A percentile compares a stretch with the other conserved stretches of the same genome.
These are phyloP conservation scores for Naganishia vaughanmartiniae DNA, from an alignment of 768 basidiomycete species.

Conservation along the genomic window DNA sequence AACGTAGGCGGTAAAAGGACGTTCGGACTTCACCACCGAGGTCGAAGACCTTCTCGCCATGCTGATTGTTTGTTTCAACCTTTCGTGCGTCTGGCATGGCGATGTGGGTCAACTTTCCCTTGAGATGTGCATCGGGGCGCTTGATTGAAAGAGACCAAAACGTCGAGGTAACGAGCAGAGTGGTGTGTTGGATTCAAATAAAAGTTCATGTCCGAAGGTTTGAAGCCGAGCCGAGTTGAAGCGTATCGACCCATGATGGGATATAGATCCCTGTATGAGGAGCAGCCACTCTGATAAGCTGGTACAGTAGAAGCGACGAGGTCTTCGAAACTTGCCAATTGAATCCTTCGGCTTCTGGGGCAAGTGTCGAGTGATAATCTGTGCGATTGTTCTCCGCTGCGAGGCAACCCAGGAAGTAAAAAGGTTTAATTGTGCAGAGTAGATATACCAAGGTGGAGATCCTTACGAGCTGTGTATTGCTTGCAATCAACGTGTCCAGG, in stretches of 20 bases:
- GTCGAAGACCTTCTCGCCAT: too few species aligned
- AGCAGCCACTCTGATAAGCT: background rate
- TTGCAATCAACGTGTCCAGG: too few species aligned
- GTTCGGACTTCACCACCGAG: too few species aligned
- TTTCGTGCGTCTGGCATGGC: too few species aligned
- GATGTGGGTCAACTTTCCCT: too few species aligned
- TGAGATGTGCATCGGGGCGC: constrained; percentile 25
- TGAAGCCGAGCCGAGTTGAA: constrained; percentile 21
- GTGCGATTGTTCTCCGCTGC: constrained; percentile 25
- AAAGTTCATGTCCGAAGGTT: background rate
- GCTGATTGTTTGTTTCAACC: too few species aligned
- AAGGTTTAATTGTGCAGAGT: too few species aligned
- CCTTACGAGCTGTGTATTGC: too few species aligned
- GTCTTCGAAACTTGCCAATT: constrained; percentile 1
- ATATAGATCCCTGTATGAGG: constrained; percentile 5
- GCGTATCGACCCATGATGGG: constrained; percentile 17
- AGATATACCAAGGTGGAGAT: too few species aligned
- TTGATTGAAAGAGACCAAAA: constrained; percentile 21
- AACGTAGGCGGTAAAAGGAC: too few species aligned
- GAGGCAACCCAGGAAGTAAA: background rate
- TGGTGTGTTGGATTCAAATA: background rate
- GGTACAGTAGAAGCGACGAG: too few species aligned
- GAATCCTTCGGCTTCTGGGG: constrained; percentile 11
- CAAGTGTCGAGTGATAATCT: background rate
- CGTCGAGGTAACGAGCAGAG: constrained; percentile 23